Percentiles rank a stretch among this genome's conserved stretches.
Conservation (phyloP, 1,139 yeast species). For the Geotrichum phurueaensis region DNA sequence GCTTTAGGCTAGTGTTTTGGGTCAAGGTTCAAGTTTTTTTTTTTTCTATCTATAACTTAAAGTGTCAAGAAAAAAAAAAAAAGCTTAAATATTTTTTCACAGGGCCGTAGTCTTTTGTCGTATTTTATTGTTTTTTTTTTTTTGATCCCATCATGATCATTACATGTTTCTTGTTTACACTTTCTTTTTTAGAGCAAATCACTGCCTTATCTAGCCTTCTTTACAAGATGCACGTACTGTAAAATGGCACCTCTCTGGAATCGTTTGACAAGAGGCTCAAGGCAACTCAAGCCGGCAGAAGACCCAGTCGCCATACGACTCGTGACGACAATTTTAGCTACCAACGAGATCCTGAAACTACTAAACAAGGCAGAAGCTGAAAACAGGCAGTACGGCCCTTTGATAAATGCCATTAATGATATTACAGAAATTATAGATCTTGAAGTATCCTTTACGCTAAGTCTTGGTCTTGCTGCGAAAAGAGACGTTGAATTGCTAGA, state of each 20-base stretch:
- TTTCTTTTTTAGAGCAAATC: not conserved
- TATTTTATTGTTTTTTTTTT: not conserved
- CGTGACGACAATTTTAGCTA: slow-evolving; percentile 19
- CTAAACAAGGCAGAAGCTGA: slow-evolving; percentile 13
- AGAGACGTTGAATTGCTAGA: not conserved
- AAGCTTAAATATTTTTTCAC: not conserved
- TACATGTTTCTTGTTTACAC: not conserved
- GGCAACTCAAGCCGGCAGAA: slow-evolving; percentile 1
- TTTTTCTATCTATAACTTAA: not conserved
- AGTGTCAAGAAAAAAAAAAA: not conserved
- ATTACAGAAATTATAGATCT: not conserved
- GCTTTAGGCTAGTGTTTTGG: not conserved
- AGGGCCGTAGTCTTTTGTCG: not conserved
- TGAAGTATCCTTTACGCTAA: not conserved
- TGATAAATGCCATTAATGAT: slow-evolving; percentile 4
- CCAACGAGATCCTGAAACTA: slow-evolving; percentile 4
- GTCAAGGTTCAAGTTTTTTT: not conserved
- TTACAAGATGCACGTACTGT: not conserved
- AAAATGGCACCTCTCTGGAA: slow-evolving; percentile 22
- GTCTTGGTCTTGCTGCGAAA: not conserved
- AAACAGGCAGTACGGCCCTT: slow-evolving; percentile 1
- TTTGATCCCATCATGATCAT: not conserved
- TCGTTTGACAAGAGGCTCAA: slow-evolving; percentile 17
- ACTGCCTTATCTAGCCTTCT: not conserved
- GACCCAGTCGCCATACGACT: slow-evolving; percentile 14